phyloP scores from a whole-genome alignment of 768 basidiomycete species.

The Termitomyces bulborhizus region DNA sequence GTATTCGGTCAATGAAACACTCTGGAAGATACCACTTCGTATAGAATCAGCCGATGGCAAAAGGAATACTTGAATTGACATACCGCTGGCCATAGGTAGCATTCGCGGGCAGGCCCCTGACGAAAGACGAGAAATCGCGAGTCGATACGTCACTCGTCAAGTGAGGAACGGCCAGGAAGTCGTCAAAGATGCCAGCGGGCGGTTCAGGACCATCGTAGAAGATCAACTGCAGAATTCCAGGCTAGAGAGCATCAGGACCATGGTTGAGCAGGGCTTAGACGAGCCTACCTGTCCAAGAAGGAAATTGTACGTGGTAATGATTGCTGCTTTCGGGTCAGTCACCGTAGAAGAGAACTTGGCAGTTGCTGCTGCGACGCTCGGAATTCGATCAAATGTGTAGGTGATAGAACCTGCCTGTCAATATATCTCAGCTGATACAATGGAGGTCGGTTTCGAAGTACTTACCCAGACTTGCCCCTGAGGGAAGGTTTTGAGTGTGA shows the following conservation, averaged over 20 bases:
- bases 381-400: conserved; percentile 17
- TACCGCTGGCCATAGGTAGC: conserved; percentile 22
- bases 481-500: conserved; percentile 47
- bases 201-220: conserved; percentile 56
- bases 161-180: conserved; percentile 38
- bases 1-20: conserved; percentile 32
- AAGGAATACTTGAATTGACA: not conserved
- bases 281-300: conserved; percentile 26
- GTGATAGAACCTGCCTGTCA: conserved; percentile 45
- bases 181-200: conserved; percentile 45
- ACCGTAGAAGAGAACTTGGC: conserved; percentile 32
- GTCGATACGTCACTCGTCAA: conserved; percentile 32
- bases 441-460: not conserved
- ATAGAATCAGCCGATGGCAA: not conserved
- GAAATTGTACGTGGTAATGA: conserved; percentile 42
- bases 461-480: conserved; percentile 58
- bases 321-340: conserved; percentile 44
- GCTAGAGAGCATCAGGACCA: not conserved
- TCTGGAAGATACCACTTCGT: conserved; percentile 26
- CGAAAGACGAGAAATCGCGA: conserved; percentile 33
- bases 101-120: conserved; percentile 30
- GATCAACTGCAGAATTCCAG: conserved; percentile 27
- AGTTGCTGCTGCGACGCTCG: conserved; percentile 28
- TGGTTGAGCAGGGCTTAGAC: not conserved
- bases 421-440: not conserved